A percentile compares a stretch with the other conserved stretches of the same genome.
phyloP scores from a whole-genome alignment of 148 eudicot species.

The Rhododendron henanense region DNA sequence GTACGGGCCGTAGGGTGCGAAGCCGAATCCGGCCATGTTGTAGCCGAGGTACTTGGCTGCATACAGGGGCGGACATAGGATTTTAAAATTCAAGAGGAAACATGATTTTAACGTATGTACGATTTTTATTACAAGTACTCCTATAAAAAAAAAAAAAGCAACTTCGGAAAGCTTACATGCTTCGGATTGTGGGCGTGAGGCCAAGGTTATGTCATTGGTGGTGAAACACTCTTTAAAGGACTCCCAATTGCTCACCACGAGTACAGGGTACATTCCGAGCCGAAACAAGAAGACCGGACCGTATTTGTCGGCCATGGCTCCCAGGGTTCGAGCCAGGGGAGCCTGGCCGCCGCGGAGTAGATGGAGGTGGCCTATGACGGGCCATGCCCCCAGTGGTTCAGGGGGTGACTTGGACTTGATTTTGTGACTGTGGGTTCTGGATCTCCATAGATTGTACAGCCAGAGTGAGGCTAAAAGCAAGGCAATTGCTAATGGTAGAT shows the following conservation, averaged over 20 bases:
- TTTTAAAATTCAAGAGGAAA: no score
- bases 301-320: constrained; percentile 8
- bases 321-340: neutral
- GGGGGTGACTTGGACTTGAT: neutral
- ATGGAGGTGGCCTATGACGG: neutral
- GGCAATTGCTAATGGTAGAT: neutral
- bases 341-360: neutral
- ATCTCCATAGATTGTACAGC: neutral
- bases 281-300: neutral
- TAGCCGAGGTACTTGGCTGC: neutral
- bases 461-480: neutral
- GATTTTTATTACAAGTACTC: no score
- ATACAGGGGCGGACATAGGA: neutral
- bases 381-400: constrained; percentile 5
- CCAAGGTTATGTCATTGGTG: neutral
- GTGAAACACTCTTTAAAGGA: neutral
- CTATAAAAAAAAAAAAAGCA: no score
- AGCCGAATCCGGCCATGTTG: neutral
- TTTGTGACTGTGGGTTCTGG: neutral
- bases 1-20: neutral
- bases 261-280: neutral
- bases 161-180: neutral
- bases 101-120: no score
- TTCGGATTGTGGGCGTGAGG: constrained; percentile 1
- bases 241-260: constrained; percentile 7